phyloP scores from a whole-genome alignment of 805 yeast species.

The Monosporozyma siamensis region DNA sequence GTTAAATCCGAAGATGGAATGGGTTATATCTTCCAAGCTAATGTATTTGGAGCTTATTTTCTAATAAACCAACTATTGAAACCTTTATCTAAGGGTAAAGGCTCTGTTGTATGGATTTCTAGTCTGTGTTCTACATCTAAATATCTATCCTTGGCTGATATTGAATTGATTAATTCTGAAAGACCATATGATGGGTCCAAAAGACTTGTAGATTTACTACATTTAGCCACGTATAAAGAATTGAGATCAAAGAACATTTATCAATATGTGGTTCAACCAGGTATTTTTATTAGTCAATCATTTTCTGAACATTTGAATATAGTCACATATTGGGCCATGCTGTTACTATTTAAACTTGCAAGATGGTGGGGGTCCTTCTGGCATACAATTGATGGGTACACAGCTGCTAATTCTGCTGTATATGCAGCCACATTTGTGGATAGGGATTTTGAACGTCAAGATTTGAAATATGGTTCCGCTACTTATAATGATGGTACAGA shows the following conservation, averaged over 20 bases:
- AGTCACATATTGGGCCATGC: conserved; percentile 78
- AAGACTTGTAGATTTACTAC: conserved; percentile 73
- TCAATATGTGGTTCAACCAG: conserved; percentile 85
- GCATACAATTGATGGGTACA: conserved; percentile 82
- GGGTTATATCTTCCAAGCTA: conserved; percentile 87
- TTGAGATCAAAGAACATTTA: conserved; percentile 46
- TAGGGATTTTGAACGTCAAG: conserved; percentile 33
- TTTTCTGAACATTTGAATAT: conserved; percentile 66
- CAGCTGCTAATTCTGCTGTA: conserved; percentile 80
- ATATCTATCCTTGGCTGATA: conserved; percentile 61
- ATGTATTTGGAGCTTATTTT: conserved; percentile 90
- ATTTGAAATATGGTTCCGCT: conserved; percentile 65
- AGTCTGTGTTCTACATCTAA: conserved; percentile 72
- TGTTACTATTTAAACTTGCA: conserved; percentile 70
- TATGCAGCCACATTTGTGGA: conserved; percentile 49
- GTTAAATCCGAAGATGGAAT: conserved; percentile 65
- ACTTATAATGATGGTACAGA: conserved; percentile 55
- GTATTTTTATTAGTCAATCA: conserved; percentile 82
- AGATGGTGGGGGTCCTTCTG: conserved; percentile 74
- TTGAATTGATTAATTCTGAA: conserved; percentile 54
- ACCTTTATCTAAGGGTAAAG: conserved; percentile 43
- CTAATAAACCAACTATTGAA: conserved; percentile 56
- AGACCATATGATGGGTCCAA: conserved; percentile 90
- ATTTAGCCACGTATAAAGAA: conserved; percentile 53
- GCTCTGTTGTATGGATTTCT: conserved; percentile 75